Evolutionary conservation across 208 protist species (phyloP), one percentile per base, ranked within the genome.

Genomic region (Wallacemonas sp.): DNA sequence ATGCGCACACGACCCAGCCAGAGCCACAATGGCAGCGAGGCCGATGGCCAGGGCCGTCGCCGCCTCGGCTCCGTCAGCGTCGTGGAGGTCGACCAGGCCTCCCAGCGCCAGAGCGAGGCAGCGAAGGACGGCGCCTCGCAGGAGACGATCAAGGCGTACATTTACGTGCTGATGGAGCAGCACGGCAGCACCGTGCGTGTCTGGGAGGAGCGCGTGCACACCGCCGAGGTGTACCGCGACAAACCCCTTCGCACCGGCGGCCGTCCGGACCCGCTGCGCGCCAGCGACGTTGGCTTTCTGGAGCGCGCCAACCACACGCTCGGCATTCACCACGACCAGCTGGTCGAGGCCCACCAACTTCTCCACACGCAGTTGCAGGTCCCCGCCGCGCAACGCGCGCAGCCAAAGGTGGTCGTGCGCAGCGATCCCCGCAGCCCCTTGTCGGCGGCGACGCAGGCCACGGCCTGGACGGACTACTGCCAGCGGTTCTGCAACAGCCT

Each of bases 221-320:
- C 71, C 23, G 69, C 69, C 3, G 72, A 82, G 65, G 50, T 74
- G 32, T 82, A 82, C 67, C 54, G 65, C 39, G 62, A 79, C 45
- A 74, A 73, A 33, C 72, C 70, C 1, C 42, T 70, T 14, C 73
- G 67, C 59, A 76, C 70, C 11, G 73, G 77, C 3, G 77, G 77
- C 25, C 46, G n/a, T 8, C 73, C 69, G n/a, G 73, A 67, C 41
- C 49, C 68, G 3, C 67, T 71, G 31, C 77, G 77, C 2, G 10
- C 61, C 36, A 69, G 65, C 52, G 77, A 82, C 49, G 44, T 36
- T 20, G 54, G 57, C 31, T 74, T 79, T 50, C 62, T 82, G n/a
- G 68, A 79, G 54, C 72, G 65, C 31, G 59, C 68, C 48, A 1
- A 32, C 7, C 18, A 20, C 12, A 50, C 33, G n/a, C 63, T 77